Conservation (phyloP, 805 yeast species). For the Tetrapisispora taiwanensis region DNA sequence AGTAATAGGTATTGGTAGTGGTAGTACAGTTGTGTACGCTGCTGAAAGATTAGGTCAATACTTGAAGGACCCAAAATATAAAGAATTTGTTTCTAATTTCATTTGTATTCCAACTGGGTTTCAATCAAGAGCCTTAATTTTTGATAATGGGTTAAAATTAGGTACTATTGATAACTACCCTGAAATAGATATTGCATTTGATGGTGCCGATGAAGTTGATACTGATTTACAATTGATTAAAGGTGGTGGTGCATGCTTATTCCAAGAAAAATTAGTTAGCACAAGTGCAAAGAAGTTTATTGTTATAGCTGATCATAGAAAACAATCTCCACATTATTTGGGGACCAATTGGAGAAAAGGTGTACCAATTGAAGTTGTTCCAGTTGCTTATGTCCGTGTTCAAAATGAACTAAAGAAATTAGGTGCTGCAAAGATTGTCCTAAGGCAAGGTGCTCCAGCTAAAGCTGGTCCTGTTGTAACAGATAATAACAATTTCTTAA, state of each 20-base stretch:
- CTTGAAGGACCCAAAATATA: constrained; percentile 33
- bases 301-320: constrained; percentile 87
- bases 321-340: constrained; percentile 54
- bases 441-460: constrained; percentile 80
- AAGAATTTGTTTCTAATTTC: constrained; percentile 31
- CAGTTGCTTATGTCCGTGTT: constrained; percentile 75
- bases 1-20: constrained; percentile 91
- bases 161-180: constrained; percentile 81
- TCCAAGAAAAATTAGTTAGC: constrained; percentile 94
- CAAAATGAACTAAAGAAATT: constrained; percentile 42
- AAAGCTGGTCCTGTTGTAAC: constrained; percentile 97
- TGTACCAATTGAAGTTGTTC: constrained; percentile 92
- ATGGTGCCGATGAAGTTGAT: constrained; percentile 98
- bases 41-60: constrained; percentile 78
- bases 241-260: constrained; percentile 97
- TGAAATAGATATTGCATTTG: constrained; percentile 83
- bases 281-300: constrained; percentile 65
- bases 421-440: constrained; percentile 47
- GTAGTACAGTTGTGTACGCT: constrained; percentile 93
- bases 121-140: constrained; percentile 80
- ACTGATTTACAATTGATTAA: constrained; percentile 71
- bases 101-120: constrained; percentile 94
- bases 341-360: constrained; percentile 85
- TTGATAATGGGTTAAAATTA: constrained; percentile 66
- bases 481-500: constrained; percentile 85